Percentiles rank a stretch among this genome's conserved stretches.
These are phyloP conservation scores for Bremia lactucae DNA, from an alignment of 352 stramenopile species.

Conservation along the genomic window DNA sequence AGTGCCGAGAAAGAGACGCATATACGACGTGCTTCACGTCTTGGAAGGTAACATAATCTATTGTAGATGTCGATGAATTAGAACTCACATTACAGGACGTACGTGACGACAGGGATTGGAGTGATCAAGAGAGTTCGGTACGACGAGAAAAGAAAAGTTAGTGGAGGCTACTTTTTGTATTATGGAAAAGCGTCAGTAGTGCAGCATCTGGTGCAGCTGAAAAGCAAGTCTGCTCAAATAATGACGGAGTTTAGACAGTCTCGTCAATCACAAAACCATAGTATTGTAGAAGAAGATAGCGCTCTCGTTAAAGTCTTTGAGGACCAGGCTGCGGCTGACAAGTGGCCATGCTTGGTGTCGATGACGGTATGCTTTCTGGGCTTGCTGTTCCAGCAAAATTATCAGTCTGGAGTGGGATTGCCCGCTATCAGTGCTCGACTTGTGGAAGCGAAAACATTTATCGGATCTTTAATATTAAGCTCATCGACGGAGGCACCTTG, in stretches of 20 bases:
- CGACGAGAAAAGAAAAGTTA: conserved; percentile 16
- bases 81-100: conserved; percentile 2
- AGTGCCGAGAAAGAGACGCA: conserved; percentile 58
- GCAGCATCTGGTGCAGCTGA: conserved; percentile 27
- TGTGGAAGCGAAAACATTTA: conserved; percentile 30
- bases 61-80: not conserved
- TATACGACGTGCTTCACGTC: conserved; percentile 73
- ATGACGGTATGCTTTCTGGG: conserved; percentile 45
- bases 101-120: conserved; percentile 33
- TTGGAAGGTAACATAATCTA: conserved; percentile 42
- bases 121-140: conserved; percentile 46
- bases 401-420: conserved; percentile 15
- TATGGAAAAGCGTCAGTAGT: conserved; percentile 34
- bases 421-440: conserved; percentile 32
- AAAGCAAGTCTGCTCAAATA: conserved; percentile 13
- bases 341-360: conserved; percentile 45
- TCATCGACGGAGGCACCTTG: conserved; percentile 14
- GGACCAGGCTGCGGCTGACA: conserved; percentile 26
- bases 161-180: conserved; percentile 48
- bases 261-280: not conserved
- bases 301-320: conserved; percentile 37
- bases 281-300: conserved; percentile 31
- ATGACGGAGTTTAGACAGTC: conserved; percentile 14
- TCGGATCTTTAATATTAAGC: conserved; percentile 8
- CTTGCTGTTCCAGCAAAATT: conserved; percentile 40